Evolutionary conservation across 1,139 yeast genomes (phyloP).

Genomic region (Meyerozyma carpophila): DNA sequence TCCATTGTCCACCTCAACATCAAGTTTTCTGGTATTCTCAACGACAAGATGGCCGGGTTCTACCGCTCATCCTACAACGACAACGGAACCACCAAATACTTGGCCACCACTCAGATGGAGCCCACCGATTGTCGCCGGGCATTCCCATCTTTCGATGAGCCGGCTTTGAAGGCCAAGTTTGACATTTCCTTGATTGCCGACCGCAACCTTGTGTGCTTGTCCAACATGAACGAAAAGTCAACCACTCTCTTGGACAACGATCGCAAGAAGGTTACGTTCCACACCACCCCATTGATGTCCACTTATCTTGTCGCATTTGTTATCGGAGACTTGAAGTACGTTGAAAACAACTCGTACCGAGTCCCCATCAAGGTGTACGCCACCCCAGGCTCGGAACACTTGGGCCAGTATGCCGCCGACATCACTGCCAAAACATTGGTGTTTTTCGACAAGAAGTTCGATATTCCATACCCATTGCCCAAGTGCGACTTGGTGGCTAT

Average conservation of each 20-base stretch:
- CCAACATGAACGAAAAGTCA: slow-evolving; percentile 70
- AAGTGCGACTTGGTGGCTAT: slow-evolving; percentile 55
- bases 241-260: slow-evolving; percentile 40
- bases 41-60: slow-evolving; percentile 79
- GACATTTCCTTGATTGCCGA: slow-evolving; percentile 60
- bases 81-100: slow-evolving; percentile 56
- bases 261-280: slow-evolving; percentile 46
- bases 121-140: slow-evolving; percentile 89
- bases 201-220: slow-evolving; percentile 57
- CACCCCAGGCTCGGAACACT: slow-evolving; percentile 46
- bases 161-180: slow-evolving; percentile 75
- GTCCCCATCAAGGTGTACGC: slow-evolving; percentile 52
- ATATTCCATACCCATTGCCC: slow-evolving; percentile 55
- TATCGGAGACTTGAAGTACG: slow-evolving; percentile 30
- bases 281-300: slow-evolving; percentile 66
- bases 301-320: slow-evolving; percentile 61
- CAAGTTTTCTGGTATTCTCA: slow-evolving; percentile 53
- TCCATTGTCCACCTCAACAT: slow-evolving; percentile 41
- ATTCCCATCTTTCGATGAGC: slow-evolving; percentile 89
- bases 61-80: slow-evolving; percentile 66
- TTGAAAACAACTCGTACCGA: slow-evolving; percentile 22
- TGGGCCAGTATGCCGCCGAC: slow-evolving; percentile 46
- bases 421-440: slow-evolving; percentile 49
- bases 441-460: slow-evolving; percentile 47
- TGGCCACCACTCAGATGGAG: slow-evolving; percentile 86